Percentiles rank a stretch among this genome's conserved stretches.
phyloP scores from a whole-genome alignment of 805 yeast genomes.

The Schizosaccharomyces octosporus region DNA sequence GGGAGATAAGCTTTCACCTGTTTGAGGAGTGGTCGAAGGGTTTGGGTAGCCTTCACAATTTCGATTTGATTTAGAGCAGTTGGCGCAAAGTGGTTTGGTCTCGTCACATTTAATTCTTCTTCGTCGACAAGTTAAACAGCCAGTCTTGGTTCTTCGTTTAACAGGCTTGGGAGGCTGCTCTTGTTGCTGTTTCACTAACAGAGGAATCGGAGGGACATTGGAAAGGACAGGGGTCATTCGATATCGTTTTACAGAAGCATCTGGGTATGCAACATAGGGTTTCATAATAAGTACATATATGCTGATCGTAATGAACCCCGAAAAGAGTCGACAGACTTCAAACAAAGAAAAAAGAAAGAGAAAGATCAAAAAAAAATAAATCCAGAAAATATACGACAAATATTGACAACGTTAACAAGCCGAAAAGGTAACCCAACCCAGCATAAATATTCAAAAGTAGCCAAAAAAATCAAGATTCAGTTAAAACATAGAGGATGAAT shows the following conservation, averaged over 20 bases:
- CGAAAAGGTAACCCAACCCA: too few relatives aligned
- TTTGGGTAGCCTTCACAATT: slow-evolving; percentile 9
- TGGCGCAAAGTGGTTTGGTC: slow-evolving; percentile 33
- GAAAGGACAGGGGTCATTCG: background rate
- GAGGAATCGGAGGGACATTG: background rate
- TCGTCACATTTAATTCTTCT: slow-evolving; percentile 48
- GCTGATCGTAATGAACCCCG: background rate
- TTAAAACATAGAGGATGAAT: too few relatives aligned
- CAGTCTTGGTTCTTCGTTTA: slow-evolving; percentile 13
- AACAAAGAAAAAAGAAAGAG: too few relatives aligned
- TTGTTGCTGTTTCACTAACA: background rate
- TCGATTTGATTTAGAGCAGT: slow-evolving; percentile 12
- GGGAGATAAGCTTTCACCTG: background rate
- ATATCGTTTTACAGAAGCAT: background rate
- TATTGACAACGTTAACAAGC: too few relatives aligned
- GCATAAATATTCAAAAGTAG: too few relatives aligned
- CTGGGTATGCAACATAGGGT: background rate
- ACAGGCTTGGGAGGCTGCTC: background rate
- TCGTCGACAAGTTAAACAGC: slow-evolving; percentile 38
- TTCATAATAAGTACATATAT: background rate
- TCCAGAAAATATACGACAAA: too few relatives aligned
- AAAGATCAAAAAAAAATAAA: too few relatives aligned
- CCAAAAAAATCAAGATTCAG: too few relatives aligned
- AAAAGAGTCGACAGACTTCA: background rate
- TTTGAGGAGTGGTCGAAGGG: background rate